These are phyloP conservation scores for Neurospora africana DNA, from an alignment of 495 filamentous ascomycete species.

Conservation along the genomic window DNA sequence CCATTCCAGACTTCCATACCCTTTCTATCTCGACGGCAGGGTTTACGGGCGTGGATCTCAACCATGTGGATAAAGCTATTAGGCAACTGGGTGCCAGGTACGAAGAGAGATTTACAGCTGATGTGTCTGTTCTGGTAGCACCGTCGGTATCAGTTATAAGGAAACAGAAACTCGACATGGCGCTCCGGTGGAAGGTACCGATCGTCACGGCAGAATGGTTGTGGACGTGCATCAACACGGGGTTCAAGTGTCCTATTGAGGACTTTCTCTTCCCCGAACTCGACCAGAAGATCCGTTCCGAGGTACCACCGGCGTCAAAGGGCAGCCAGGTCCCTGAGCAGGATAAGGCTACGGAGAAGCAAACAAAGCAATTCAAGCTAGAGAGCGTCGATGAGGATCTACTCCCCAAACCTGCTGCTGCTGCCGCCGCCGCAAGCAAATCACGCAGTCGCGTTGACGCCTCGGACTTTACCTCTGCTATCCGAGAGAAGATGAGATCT, in stretches of 20 bases:
- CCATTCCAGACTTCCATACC: constrained; percentile 54
- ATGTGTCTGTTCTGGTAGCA: constrained; percentile 61
- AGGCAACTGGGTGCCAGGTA: constrained; percentile 68
- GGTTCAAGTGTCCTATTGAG: constrained; percentile 28
- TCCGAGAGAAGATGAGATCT: background rate
- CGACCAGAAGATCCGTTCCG: constrained; percentile 15
- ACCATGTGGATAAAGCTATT: constrained; percentile 70
- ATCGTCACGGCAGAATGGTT: constrained; percentile 74
- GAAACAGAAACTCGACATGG: constrained; percentile 68
- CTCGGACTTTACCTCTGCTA: constrained; percentile 10
- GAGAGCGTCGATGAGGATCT: constrained; percentile 13
- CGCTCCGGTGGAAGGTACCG: constrained; percentile 61
- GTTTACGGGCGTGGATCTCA: constrained; percentile 73
- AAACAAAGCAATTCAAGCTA: background rate
- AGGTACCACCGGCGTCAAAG: background rate
- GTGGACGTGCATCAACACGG: constrained; percentile 58
- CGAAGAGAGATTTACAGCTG: constrained; percentile 57
- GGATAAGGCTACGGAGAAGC: constrained; percentile 4
- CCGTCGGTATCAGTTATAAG: constrained; percentile 42
- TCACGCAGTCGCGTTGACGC: constrained; percentile 9
- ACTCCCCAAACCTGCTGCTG: constrained; percentile 8
- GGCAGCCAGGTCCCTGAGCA: background rate
- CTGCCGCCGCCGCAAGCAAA: constrained; percentile 9
- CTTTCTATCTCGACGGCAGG: constrained; percentile 69
- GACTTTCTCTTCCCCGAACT: constrained; percentile 27